Base-by-base conservation (phyloP, 163 green algal species). In the Scenedesmus sp. region DNA sequence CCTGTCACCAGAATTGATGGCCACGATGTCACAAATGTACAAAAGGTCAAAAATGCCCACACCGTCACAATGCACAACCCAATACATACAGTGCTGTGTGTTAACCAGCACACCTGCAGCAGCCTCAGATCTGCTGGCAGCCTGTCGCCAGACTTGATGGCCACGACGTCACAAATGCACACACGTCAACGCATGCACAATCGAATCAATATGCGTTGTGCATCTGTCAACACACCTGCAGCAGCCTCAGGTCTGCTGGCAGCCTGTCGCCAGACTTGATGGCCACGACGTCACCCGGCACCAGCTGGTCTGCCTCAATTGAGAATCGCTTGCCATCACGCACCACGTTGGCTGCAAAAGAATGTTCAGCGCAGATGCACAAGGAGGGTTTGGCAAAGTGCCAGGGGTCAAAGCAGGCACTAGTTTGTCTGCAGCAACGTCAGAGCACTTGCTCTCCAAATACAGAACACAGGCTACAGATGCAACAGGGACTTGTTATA, bases 321-420 rank as follows among this genome's bases (percentile, higher is more conserved):
- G 67, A 10, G 54, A 88, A 59, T 1, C 89, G 81, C 64, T 89
- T 59, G 52, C 92, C 92, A 56, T 87, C 92, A 16, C 92, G 90
- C n/a, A 93, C 2, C 55, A 94, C 92, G 26, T 85, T 84, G 55
- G 93, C 93, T 85, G 74, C 87, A 77, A 46, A 46, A 46, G 34
- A 46, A 46, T 46, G 34, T 46, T 46, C 34, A 46, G 34, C 34
- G 85, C 57, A 1, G 77, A 92, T 12, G 13, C 62, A 70, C 0
- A 20, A 70, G 62, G 62, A 70, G 13, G 10, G 13, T 15, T 20
- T 70, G 62, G 62, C 62, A 70, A 15, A 15, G 62, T 70, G 62
- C 10, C 62, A 70, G 10, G 52, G 20, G 18, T 82, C 20, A 13
- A 13, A 9, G 5, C 26, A 12, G 52, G 77, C 7, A 23, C 10